Percentiles rank a stretch among this genome's conserved stretches.
phyloP scores from a whole-genome alignment of 2,329 filamentous ascomycete genomes.

The Aureobasidium melanogenum region DNA sequence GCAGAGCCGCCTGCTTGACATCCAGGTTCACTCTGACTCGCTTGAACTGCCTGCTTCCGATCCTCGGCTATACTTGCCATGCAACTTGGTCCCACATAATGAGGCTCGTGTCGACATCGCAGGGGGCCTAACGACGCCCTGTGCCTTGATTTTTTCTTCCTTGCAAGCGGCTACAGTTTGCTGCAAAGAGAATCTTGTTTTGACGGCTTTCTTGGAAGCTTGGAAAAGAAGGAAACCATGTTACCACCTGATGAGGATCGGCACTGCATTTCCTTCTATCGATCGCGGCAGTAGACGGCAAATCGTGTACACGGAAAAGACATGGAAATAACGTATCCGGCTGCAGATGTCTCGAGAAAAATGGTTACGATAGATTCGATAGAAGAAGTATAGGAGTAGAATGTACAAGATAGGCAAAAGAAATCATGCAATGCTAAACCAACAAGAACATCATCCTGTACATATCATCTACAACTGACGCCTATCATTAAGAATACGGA shows the following conservation, averaged over 20 bases:
- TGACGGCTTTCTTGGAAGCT: not conserved
- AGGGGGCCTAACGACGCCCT: not conserved
- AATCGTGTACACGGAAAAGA: slow-evolving; percentile 1
- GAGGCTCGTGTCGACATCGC: not conserved
- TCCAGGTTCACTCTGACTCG: not conserved
- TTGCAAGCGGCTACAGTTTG: not conserved
- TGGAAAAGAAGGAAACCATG: not conserved
- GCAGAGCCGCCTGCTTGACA: not conserved
- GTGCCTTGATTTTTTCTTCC: not conserved
- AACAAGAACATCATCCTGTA: not conserved
- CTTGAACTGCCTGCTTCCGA: not conserved
- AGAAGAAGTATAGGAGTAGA: not conserved
- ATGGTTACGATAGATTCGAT: not conserved
- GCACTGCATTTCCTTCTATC: not conserved
- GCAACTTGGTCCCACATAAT: not conserved
- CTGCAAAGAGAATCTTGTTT: not conserved
- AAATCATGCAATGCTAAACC: not conserved
- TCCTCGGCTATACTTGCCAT: not conserved
- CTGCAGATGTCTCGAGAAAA: not conserved
- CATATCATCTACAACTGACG: not conserved
- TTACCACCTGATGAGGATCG: not conserved
- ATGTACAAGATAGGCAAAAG: not conserved
- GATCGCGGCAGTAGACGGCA: not conserved
- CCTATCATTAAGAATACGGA: not conserved
- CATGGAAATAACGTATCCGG: not conserved